Conservation (phyloP, 208 protist genomes). For the Leishmania arabica region DNA sequence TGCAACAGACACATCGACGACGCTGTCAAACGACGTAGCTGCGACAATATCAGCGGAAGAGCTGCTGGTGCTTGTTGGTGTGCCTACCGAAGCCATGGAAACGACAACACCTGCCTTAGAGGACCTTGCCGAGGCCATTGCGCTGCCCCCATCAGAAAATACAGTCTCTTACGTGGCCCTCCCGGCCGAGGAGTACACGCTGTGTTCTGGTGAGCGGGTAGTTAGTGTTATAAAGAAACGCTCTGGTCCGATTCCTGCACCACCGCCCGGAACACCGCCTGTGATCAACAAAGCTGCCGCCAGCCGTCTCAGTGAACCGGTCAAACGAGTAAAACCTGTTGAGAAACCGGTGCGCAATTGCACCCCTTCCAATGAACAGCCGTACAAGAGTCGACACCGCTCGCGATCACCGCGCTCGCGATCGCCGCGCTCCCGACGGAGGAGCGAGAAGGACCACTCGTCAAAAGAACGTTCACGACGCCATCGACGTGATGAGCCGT, state of each 20-base stretch:
- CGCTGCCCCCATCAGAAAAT: conserved; percentile 15
- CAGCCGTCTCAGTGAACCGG: not conserved
- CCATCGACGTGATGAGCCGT: not conserved
- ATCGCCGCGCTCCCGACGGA: conserved; percentile 3
- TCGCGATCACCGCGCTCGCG: conserved; percentile 17
- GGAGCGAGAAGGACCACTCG: not conserved
- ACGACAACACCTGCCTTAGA: conserved; percentile 3
- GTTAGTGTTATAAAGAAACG: conserved; percentile 59
- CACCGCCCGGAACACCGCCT: conserved; percentile 65
- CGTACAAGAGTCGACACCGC: not conserved
- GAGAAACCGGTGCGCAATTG: not conserved
- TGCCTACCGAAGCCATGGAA: conserved; percentile 19
- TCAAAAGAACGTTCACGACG: conserved; percentile 4
- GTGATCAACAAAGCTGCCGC: conserved; percentile 32
- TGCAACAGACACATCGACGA: not conserved
- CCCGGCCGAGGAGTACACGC: conserved; percentile 77
- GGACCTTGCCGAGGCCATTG: conserved; percentile 5
- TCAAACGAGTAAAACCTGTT: not conserved
- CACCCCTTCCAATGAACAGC: not conserved
- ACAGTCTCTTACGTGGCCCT: conserved; percentile 47
- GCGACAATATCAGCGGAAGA: conserved; percentile 48
- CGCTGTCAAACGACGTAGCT: conserved; percentile 5
- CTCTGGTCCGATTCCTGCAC: conserved; percentile 60
- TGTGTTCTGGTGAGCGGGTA: conserved; percentile 66
- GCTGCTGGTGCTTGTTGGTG: conserved; percentile 65